Evolutionary conservation across 208 protist genomes (phyloP).

Genomic region (Strigomonas culicis): DNA sequence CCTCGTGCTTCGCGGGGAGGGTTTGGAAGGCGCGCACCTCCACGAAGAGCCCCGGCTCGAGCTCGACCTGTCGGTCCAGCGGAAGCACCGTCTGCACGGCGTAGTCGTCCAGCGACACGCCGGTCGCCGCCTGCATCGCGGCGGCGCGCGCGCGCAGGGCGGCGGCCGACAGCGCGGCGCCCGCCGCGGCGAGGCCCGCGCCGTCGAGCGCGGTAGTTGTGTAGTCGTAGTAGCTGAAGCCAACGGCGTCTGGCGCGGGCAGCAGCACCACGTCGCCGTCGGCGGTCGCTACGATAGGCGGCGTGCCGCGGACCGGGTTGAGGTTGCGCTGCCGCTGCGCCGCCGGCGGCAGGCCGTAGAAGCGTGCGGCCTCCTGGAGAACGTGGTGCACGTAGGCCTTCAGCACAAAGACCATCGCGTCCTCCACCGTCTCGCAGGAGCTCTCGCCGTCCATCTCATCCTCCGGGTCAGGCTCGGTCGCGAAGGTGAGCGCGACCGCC

Average conservation of each 20-base stretch:
- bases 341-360: not conserved
- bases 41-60: constrained; percentile 77
- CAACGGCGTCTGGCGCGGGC: not conserved
- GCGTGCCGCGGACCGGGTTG: not conserved
- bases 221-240: not conserved
- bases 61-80: constrained; percentile 45
- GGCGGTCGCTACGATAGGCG: not conserved
- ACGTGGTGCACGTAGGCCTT: constrained; percentile 20
- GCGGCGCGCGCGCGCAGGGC: not conserved
- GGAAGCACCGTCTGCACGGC: constrained; percentile 32
- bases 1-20: too few relatives aligned
- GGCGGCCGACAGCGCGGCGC: not conserved
- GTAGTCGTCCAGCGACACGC: constrained; percentile 21
- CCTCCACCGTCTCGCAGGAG: not conserved
- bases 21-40: constrained; percentile 16
- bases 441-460: constrained; percentile 19
- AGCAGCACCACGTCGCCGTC: not conserved
- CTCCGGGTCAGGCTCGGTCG: constrained; percentile 15
- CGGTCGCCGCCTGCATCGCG: not conserved
- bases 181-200: not conserved
- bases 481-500: constrained; percentile 21
- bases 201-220: not conserved
- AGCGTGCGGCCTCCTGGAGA: constrained; percentile 3
- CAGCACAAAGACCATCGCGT: constrained; percentile 21
- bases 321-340: not conserved